Percentiles rank a stretch among this genome's conserved stretches.
These are phyloP conservation scores for Fusarium citri DNA, from an alignment of 2,329 filamentous ascomycete species.

Conservation along the genomic window DNA sequence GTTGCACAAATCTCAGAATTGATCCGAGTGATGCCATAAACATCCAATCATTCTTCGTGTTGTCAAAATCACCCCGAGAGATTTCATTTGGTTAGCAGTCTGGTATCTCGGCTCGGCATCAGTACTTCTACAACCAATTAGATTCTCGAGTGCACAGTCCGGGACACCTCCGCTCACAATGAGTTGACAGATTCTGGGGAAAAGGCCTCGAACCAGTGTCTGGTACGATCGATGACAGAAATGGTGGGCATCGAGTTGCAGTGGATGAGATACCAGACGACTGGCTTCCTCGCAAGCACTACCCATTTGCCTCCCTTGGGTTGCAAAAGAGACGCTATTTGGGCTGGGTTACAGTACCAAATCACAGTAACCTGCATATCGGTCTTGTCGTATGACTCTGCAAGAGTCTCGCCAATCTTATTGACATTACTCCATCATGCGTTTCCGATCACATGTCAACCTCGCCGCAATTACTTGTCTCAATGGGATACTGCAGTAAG, in stretches of 20 bases:
- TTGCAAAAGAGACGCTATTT: neutral
- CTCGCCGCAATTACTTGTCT: neutral
- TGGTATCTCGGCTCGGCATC: accelerated
- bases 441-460: neutral
- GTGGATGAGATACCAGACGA: neutral
- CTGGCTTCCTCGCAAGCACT: neutral
- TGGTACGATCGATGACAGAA: neutral
- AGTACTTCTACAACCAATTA: neutral
- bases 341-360: neutral
- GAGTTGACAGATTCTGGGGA: accelerated
- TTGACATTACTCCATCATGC: neutral
- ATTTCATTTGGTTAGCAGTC: neutral
- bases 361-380: neutral
- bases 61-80: too few relatives aligned
- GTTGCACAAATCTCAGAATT: neutral
- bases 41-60: neutral
- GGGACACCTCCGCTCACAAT: accelerated
- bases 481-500: neutral
- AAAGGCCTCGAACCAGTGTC: neutral
- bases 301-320: neutral
- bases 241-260: neutral
- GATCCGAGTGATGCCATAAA: neutral
- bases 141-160: neutral
- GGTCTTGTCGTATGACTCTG: neutral
- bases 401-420: neutral